Evolutionary conservation across 73 alveolate genomes (phyloP), one percentile per base, ranked within the genome.

Genomic region (Paramecium tetraurelia): DNA sequence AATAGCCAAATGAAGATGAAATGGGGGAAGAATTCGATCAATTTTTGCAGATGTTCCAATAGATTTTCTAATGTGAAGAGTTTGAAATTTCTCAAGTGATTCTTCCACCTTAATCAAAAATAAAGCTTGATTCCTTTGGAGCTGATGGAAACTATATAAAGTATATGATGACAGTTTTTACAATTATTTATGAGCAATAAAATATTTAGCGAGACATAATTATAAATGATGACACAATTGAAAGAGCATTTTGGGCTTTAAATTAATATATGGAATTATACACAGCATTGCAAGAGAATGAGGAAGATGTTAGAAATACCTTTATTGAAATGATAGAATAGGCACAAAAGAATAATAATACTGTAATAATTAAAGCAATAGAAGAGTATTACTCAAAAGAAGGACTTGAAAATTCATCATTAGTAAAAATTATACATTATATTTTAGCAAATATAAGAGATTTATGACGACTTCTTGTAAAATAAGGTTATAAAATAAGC

Each of bases 241-340:
- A 35, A 21, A 75, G 87, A 75, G 87, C 59, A 6, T 75, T 35
- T 75, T 75, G 87, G 87, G 18, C 59, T 41, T 5, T 75, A 18
- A 27, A 35, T 29, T 75, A 33, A 33, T 6, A 20, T 11, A 75
- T 69, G 0, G 58, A 38, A 22, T 21, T 75, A 8, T 75, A 75
- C n/a, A 41, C 38, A 9, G 1, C 18, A 12, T 75, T 75, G 38
- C 5, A 29, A 5, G 59, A 75, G 10, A 41, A 41, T 38, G 68
- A 35, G n/a, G 87, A 75, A 11, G 69, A 75, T 9, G 33, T 75
- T 75, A 41, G 59, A 38, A 41, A 11, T 41, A 3, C 38, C 10
- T 75, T 75, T 38, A 2, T 27, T 12, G 44, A 7, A 6, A 63
- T 63, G 10, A 0, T 63, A 63, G 9, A 63, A 63, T 12, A 27